These are phyloP conservation scores for Erodium texanum DNA, from an alignment of 441 rosid genomes.

Conservation along the genomic window DNA sequence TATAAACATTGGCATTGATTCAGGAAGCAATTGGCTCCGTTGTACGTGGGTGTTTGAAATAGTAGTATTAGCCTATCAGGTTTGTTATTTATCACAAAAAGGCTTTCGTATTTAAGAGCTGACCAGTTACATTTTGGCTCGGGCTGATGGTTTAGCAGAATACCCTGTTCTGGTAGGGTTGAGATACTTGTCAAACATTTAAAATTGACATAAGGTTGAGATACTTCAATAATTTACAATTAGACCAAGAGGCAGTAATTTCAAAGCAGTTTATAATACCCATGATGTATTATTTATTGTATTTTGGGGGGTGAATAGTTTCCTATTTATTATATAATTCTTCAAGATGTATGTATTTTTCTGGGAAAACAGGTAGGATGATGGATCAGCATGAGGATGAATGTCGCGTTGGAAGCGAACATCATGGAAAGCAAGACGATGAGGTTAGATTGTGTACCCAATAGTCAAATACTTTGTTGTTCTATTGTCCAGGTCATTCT, in stretches of 20 bases:
- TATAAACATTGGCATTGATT: not conserved
- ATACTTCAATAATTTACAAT: not conserved
- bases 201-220: not conserved
- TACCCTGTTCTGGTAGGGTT: not conserved
- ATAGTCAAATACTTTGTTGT: not conserved
- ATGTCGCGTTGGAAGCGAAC: conserved; percentile 35
- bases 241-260: not conserved
- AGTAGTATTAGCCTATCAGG: conserved; percentile 1
- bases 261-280: not conserved
- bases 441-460: conserved; percentile 43
- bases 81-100: not conserved
- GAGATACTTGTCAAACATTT: conserved; percentile 1
- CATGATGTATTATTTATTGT: not conserved
- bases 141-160: not conserved
- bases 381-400: conserved; percentile 78
- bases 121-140: not conserved
- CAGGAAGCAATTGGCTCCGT: not conserved
- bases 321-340: not conserved
- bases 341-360: conserved; percentile 1
- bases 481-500: not conserved
- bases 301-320: not conserved
- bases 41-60: conserved; percentile 1
- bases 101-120: not conserved
- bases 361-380: conserved; percentile 7
- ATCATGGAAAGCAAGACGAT: conserved; percentile 53